Percentiles rank a stretch among this genome's conserved stretches.
phyloP scores from a whole-genome alignment of 2,329 filamentous ascomycete species.

The Pseudogymnoascus verrucosus region DNA sequence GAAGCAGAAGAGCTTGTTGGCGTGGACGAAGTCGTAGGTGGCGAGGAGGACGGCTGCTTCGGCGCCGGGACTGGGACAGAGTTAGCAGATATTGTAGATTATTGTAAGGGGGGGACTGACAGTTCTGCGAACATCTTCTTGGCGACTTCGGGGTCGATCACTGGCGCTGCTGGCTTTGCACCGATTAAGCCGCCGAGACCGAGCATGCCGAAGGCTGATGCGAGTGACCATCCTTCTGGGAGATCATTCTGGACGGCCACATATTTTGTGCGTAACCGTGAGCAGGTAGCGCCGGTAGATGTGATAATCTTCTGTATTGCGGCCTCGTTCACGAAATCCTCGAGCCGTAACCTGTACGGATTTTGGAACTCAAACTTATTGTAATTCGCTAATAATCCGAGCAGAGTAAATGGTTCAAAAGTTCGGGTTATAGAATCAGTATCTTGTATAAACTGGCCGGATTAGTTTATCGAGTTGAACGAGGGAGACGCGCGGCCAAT shows the following conservation, averaged over 20 bases:
- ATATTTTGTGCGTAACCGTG: slow-evolving; percentile 63
- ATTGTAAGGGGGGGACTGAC: slow-evolving; percentile 44
- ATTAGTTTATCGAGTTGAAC: neutral
- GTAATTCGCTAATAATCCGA: slow-evolving; percentile 89
- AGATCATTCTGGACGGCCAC: slow-evolving; percentile 82
- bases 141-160: slow-evolving; percentile 68
- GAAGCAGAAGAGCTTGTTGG: slow-evolving; percentile 92
- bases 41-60: slow-evolving; percentile 75
- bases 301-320: slow-evolving; percentile 76
- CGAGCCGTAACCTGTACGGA: slow-evolving; percentile 82
- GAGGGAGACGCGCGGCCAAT: neutral
- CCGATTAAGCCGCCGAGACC: slow-evolving; percentile 70
- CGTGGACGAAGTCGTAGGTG: slow-evolving; percentile 86
- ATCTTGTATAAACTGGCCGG: slow-evolving; percentile 68
- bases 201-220: slow-evolving; percentile 73
- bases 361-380: slow-evolving; percentile 99
- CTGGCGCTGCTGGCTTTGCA: slow-evolving; percentile 53
- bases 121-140: slow-evolving; percentile 74
- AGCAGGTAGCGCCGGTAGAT: slow-evolving; percentile 67
- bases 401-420: slow-evolving; percentile 69
- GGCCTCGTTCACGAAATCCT: slow-evolving; percentile 89
- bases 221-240: slow-evolving; percentile 81
- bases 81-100: slow-evolving; percentile 19
- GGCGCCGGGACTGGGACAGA: slow-evolving; percentile 56
- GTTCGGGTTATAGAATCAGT: slow-evolving; percentile 55